Evolutionary conservation across 2,329 filamentous ascomycete species (phyloP).

Genomic region (Emmonsiellopsis sp.): DNA sequence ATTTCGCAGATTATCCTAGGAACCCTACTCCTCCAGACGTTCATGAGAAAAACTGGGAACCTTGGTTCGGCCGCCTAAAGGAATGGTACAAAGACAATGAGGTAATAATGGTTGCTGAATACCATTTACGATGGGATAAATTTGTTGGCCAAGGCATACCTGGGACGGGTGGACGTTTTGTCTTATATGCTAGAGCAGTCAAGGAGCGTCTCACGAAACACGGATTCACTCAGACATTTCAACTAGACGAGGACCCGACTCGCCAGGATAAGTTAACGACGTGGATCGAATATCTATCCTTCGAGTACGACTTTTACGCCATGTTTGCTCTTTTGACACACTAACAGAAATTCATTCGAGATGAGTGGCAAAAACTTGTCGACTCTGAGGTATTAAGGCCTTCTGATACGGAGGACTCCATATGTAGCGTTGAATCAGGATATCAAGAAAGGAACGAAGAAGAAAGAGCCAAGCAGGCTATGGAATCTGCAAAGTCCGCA

Average conservation of each 20-base stretch:
- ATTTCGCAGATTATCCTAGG: background rate
- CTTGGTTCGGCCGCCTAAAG: background rate
- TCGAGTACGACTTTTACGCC: background rate
- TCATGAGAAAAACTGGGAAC: no score
- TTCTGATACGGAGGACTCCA: background rate
- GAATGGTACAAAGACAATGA: background rate
- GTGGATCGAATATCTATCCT: conserved; percentile 5
- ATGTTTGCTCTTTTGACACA: background rate
- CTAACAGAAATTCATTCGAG: background rate
- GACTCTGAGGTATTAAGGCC: background rate
- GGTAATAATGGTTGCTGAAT: background rate
- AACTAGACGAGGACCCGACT: conserved; percentile 1
- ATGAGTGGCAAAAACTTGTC: background rate
- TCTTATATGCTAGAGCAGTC: background rate
- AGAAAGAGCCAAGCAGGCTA: background rate
- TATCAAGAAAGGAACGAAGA: background rate
- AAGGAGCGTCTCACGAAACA: conserved; percentile 2
- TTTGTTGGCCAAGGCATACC: background rate
- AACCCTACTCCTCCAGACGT: no score
- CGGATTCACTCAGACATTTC: background rate
- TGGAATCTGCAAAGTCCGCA: background rate
- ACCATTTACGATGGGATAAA: background rate
- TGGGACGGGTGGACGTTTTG: background rate
- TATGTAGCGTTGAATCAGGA: background rate
- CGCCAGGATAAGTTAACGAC: background rate